Base-by-base conservation (phyloP, 441 rosid species). In the Bocquillonia castaneifolia region DNA sequence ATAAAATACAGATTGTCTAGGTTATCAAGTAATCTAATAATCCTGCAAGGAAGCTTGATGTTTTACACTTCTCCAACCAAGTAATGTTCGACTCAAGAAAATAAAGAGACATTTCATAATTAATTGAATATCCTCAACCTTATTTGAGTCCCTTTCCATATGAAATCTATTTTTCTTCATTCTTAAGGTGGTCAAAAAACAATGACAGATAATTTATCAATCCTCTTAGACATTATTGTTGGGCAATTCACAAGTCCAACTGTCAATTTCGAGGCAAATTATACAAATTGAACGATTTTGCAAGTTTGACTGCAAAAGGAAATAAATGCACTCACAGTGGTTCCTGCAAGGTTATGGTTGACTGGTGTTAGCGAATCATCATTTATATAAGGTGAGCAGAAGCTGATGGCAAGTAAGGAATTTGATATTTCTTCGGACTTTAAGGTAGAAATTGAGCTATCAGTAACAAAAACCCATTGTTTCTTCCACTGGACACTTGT, bases 391-490 rank as follows among this genome's bases (percentile, higher is more conserved):
- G 89, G 82, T 26, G 80, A 82, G 80, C 83, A 78, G 82, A 95
- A 92, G 84, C 85, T 84, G 80, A 92, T 86, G 75, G 97, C 98
- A 68, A 95, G 93, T 80, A 90, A 74, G 69, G 79, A 84, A 72
- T 76, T 73, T 72, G 92, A 72, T 66, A 64, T 72, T 59, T 81
- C 85, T 74, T 80, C 88, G 51, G 79, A 73, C 64, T 76, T 63
- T 34, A 73, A 74, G 29, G 63, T 59, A 67, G 74, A 79, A 17
- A 74, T 62, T 34, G 98, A 86, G 76, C 81, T 82, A 84, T 92
- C 98, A 60, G 91, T 86, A 76, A 89, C 91, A 78, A 92, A 90
- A 44, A 95, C 85, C 97, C 97, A 89, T 75, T 92, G 99, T 76
- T 83, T 92, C 88, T 80, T 89, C 73, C 78, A 87, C 61, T 76